phyloP scores from a whole-genome alignment of 805 yeast genomes.

The Yarrowia bubula region DNA sequence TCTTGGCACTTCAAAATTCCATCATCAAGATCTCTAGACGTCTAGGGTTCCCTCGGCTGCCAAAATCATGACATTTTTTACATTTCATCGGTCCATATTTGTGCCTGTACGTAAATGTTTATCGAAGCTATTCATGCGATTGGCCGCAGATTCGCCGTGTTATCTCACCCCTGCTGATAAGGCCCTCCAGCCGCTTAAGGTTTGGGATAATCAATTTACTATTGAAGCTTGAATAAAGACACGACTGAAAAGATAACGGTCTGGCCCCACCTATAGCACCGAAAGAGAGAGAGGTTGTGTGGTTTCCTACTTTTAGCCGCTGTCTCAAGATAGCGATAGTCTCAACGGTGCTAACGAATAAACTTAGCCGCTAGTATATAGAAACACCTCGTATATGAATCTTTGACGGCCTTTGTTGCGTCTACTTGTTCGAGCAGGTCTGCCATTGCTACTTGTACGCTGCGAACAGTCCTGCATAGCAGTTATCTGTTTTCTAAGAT shows the following conservation, averaged over 20 bases:
- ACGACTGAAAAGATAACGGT: background rate
- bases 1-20: background rate
- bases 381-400: no score
- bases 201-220: background rate
- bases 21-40: no score
- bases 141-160: background rate
- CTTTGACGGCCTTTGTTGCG: no score
- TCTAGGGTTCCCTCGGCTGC: background rate
- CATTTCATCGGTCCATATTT: background rate
- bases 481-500: no score
- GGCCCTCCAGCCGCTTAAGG: background rate
- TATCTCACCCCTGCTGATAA: background rate
- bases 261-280: background rate
- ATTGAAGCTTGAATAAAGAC: slow-evolving; percentile 3
- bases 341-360: no score
- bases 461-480: no score
- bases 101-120: background rate
- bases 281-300: no score
- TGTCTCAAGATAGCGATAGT: no score
- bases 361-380: no score
- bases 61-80: background rate
- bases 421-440: no score
- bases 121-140: background rate
- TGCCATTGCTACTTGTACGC: no score
- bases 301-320: no score